Evolutionary conservation across 371 early-diverging fungal genomes (phyloP).

Genomic region (Massospora cicadina): DNA sequence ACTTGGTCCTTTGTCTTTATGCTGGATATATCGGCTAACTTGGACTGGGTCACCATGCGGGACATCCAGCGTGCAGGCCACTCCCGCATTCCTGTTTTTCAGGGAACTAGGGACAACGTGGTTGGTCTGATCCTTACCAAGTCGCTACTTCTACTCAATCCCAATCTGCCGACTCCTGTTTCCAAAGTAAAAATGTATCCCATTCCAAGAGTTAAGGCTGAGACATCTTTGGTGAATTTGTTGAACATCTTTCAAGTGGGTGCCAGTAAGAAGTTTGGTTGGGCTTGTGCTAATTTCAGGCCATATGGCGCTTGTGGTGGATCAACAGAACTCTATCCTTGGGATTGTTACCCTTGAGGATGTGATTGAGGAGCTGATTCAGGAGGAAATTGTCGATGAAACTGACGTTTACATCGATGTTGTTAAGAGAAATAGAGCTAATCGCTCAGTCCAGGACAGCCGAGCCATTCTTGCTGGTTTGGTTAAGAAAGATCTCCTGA

Average conservation of each 20-base stretch:
- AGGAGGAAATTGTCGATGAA: conserved; percentile 84
- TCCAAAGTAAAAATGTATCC: conserved; percentile 42
- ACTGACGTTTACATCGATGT: conserved; percentile 81
- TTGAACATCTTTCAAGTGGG: conserved; percentile 87
- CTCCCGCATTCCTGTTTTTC: conserved; percentile 76
- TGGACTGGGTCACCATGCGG: conserved; percentile 45
- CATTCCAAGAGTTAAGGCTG: conserved; percentile 49
- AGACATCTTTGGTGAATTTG: conserved; percentile 70
- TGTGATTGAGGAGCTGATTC: conserved; percentile 92
- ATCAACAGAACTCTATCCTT: conserved; percentile 33
- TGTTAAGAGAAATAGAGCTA: conserved; percentile 5
- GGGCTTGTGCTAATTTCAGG: conserved; percentile 14
- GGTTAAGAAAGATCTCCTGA: background rate
- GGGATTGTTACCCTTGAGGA: conserved; percentile 94
- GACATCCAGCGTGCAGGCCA: conserved; percentile 71
- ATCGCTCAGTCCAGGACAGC: background rate
- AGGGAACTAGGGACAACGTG: conserved; percentile 39
- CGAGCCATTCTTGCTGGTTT: background rate
- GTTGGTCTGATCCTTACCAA: conserved; percentile 35
- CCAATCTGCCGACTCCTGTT: conserved; percentile 58
- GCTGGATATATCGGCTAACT: conserved; percentile 39
- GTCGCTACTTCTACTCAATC: conserved; percentile 62
- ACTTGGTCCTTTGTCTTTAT: conserved; percentile 54
- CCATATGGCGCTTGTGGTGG: conserved; percentile 54
- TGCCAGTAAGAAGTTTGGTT: conserved; percentile 20